These are phyloP conservation scores for Populus hybrid DNA, from an alignment of 441 rosid genomes.

Conservation along the genomic window DNA sequence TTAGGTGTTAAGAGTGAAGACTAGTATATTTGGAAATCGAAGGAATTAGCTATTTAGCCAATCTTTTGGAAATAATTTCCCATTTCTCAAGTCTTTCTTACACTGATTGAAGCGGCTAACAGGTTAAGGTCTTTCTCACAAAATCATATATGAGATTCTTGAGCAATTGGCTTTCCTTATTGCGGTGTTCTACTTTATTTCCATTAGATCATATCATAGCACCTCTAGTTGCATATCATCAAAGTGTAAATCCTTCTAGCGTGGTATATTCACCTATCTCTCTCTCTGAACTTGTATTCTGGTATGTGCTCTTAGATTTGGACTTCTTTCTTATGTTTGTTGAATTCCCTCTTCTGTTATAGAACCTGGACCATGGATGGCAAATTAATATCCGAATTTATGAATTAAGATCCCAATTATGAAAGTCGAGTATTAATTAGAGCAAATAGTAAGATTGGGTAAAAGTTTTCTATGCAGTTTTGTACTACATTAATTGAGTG, in stretches of 20 bases:
- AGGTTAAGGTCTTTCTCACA: not conserved
- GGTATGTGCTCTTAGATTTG: not conserved
- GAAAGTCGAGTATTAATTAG: not conserved
- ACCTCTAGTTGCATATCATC: not conserved
- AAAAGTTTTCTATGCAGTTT: not conserved
- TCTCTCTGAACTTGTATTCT: not conserved
- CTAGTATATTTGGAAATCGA: not conserved
- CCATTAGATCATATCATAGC: not conserved
- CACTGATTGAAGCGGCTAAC: not conserved
- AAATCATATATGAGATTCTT: not conserved
- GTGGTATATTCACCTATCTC: not conserved
- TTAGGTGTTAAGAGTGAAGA: not conserved
- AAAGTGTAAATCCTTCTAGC: not conserved
- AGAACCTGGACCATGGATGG: not conserved
- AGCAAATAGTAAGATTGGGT: not conserved
- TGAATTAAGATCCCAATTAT: not conserved
- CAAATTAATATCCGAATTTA: not conserved
- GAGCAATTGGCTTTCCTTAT: not conserved
- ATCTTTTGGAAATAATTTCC: not conserved
- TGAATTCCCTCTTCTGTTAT: not conserved
- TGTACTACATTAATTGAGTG: not conserved
- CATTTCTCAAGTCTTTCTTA: constrained; percentile 2
- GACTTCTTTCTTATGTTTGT: not conserved
- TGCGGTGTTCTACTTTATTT: not conserved
- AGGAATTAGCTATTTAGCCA: not conserved